Evolutionary conservation across 23 red algal genomes (phyloP), one percentile per base, ranked within the genome.

Genomic region (Pyropia yezoensis): DNA sequence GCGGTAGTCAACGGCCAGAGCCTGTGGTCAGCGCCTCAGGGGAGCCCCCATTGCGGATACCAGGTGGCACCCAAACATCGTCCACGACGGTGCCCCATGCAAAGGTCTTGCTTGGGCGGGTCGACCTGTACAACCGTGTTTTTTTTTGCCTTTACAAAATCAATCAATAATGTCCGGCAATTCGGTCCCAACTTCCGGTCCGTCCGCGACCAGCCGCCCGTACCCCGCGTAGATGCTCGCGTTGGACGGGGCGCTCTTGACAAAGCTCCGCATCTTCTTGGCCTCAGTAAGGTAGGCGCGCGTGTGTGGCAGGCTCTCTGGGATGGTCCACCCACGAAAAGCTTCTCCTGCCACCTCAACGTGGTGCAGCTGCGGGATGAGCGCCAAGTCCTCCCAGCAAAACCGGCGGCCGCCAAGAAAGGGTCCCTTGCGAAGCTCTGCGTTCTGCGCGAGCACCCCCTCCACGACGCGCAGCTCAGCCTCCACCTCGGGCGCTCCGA

Each of bases 341-440:
- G 49, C 64, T 23, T 57, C 56, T 14, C 82, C 82, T 15, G 70
- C 82, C 14, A 87, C 64, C 15, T 77, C 82, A 3, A 87, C 71
- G 18, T 75, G 70, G 28, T 76, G 54, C 49, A 87, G 63, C 71
- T 76, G 63, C 11, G 82, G 82, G 6, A 59, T 71, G 18, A 87
- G 64, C 6, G 70, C 70, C 3, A 72, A 69, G 52, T 87, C 82
- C 27, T 76, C 82, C 23, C 82, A 53, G 19, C 66, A 61, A 58
- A 87, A 87, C 1, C 18, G 18, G 18, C 62, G 53, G 18, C 82
- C 82, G 4, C 82, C 82, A 12, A 87, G 63, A 25, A 87, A 87
- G 15, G 70, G 62, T 2, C 62, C 69, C 27, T 84, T 74, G n/a
- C 67, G 64, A 51, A 51, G 25, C 82, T 87, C 59, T 9, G 71